Base-by-base conservation (phyloP, 148 eudicot genomes). In the Nepenthes mirabilis region DNA sequence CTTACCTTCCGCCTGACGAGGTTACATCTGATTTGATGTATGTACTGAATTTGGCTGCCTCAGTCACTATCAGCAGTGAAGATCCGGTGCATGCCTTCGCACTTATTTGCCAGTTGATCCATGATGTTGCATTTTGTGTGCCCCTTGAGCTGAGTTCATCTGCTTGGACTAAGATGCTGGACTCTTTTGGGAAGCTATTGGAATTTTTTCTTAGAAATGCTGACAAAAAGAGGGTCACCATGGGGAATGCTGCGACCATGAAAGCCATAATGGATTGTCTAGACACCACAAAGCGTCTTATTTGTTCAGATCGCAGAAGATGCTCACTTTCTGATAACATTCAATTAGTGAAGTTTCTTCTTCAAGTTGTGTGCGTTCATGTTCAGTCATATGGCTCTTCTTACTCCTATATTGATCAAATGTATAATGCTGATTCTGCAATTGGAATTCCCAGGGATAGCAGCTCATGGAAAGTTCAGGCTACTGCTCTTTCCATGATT, bases 381-480 rank as follows among this genome's bases (percentile, higher is more conserved):
- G 60, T 68, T 49, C 82, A 74, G 70, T 65, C 75, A 69, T 56
- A 70, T 56, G 53, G 71, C 52, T 64, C 74, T 60, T 66, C 69
- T 58, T 74, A 69, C 48, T 75, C 72, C 34, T 53, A 68, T 67
- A 70, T 57, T 55, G 71, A 67, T 56, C 59, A 63, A 67, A 71
- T 68, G 50, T 57, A 47, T 35, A 33, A 32, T 48, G 66, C 62
- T 67, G 79, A 70, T 69, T 61, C 57, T 36, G 71, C 78, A 37
- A 81, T 60, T 34, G 57, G 48, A 57, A 49, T 57, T 14, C 61
- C 69, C 59, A 71, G 60, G 36, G 59, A 47, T 58, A 74, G 65
- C 52, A 70, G 70, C 77, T 70, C 81, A 73, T 84, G 83, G 89
- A 84, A 82, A 79, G 74, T 89, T 64, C 89, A 79, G 57, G 72